Evolutionary conservation across 768 basidiomycete genomes (phyloP).

Genomic region (Tylopilus plumbeoviolaceoides): DNA sequence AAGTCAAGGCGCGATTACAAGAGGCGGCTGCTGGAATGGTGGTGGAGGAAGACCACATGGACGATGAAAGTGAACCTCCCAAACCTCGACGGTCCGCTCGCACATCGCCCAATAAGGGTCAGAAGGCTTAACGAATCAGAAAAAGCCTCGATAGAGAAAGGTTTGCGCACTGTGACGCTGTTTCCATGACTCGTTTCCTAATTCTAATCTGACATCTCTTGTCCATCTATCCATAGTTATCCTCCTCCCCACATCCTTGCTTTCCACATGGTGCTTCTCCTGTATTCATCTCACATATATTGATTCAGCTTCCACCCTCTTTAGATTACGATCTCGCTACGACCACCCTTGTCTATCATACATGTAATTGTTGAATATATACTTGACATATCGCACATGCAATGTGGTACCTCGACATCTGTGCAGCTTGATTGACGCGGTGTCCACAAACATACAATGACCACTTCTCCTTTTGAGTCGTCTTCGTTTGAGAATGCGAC

Average conservation of each 20-base stretch:
- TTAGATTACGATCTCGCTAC: constrained; percentile 9
- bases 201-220: not conserved
- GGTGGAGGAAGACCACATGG: constrained; percentile 28
- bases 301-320: constrained; percentile 4
- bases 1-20: constrained; percentile 18
- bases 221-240: constrained; percentile 8
- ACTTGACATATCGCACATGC: not conserved
- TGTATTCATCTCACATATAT: not conserved
- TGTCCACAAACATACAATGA: no score
- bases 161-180: not conserved
- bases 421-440: not conserved
- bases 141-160: not conserved
- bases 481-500: not conserved
- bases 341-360: constrained; percentile 15
- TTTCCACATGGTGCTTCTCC: constrained; percentile 1
- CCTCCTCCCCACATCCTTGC: not conserved
- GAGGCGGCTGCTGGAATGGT: constrained; percentile 26
- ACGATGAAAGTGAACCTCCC: constrained; percentile 23
- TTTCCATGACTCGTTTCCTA: not conserved
- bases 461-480: not conserved
- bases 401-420: not conserved
- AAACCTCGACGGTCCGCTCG: constrained; percentile 34
- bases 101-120: constrained; percentile 32
- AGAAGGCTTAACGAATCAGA: constrained; percentile 7
- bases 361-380: constrained; percentile 15